Evolutionary conservation across 2,329 filamentous ascomycete genomes (phyloP), one percentile per base, ranked within the genome.

Genomic region (Diaporthe australafricana): DNA sequence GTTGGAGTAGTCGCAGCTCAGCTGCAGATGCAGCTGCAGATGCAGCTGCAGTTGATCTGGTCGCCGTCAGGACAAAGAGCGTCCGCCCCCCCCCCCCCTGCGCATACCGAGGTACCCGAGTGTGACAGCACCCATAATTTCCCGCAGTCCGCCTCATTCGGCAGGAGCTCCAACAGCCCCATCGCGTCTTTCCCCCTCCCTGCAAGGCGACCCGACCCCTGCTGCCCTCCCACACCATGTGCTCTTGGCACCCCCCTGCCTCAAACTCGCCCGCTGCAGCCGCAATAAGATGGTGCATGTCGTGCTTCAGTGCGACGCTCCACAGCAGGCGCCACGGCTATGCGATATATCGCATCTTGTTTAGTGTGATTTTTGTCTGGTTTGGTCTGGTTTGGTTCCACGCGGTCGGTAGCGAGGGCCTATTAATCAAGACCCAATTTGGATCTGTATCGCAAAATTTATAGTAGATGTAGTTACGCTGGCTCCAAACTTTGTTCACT

Each of bases 91-190:
- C 30, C 40, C 40, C 45, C 60, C 60, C 60, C 45, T 50, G 60
- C 60, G 1, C 25, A 63, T 63, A 48, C 57, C 57, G 57, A 63
- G 57, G 57, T 20, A 63, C 57, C 57, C 57, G 57, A 63, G 57
- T 63, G 60, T 65, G 30, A 65, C 60, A 65, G 30, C 60, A n/a
- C 25, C 60, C 60, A 65, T 65, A 65, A 65, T 65, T 65, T 65
- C 60, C 60, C 60, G 60, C 30, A 50, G 60, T 45, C 60, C 60
- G n/a, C 60, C 60, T 65, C 60, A 65, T 65, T 65, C 45, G 60
- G 60, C 60, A 65, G 60, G 42, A 63, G 40, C 57, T 17, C 56
- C 38, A 62, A 45, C 38, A 7, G 11, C 38, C 25, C 56, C 56
- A 30, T 30, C 22, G 17, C 22, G 25, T 38, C 38, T 60, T 60